Evolutionary conservation across 257 asterid genomes (phyloP), one percentile per base, ranked within the genome.

Genomic region (Petunia axillaris): DNA sequence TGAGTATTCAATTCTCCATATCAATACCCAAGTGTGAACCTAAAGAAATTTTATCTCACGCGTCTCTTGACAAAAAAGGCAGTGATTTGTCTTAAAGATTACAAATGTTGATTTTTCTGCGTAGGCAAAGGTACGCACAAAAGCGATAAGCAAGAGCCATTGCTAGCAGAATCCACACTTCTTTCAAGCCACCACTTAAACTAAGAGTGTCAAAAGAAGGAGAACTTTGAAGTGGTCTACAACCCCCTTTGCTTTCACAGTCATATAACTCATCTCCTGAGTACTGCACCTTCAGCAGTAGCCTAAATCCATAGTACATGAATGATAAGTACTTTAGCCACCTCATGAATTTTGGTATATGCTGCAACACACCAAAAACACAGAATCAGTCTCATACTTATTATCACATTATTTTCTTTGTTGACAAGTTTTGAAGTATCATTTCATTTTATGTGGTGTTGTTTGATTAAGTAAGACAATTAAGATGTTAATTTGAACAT

Each of bases 261-360:
- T 93, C 98, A 4, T 86, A 95, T 81, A 91, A 41, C 62, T 95
- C 87, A 4, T 93, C 96, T 0, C 97, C 97, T 0, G 91, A 81
- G 77, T 93, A 95, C 76, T 93, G 99, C 80, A 91, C 98, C 87
- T 93, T 95, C 80, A 95, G 67, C 84, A 95, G 87, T 15, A 95
- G 93, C 93, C 97, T 88, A 66, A 93, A 95, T 2, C 99, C 98
- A 78, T 95, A 93, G 90, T 85, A 92, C 94, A 94, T 92, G 82
- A 95, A 95, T 7, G 99, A 95, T 62, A 87, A 67, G 38, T 93
- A 92, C 90, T 93, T 95, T 81, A 95, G 83, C 99, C 99, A 95
- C 81, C 87, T 86, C 97, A 95, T 93, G 58, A 90, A 92, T 62
- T 86, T 83, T 1, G 99, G 99, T 58, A 93, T 93, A 80, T 95